phyloP scores from a whole-genome alignment of 306 rosid genomes.

The Cicer pinnatifidum region DNA sequence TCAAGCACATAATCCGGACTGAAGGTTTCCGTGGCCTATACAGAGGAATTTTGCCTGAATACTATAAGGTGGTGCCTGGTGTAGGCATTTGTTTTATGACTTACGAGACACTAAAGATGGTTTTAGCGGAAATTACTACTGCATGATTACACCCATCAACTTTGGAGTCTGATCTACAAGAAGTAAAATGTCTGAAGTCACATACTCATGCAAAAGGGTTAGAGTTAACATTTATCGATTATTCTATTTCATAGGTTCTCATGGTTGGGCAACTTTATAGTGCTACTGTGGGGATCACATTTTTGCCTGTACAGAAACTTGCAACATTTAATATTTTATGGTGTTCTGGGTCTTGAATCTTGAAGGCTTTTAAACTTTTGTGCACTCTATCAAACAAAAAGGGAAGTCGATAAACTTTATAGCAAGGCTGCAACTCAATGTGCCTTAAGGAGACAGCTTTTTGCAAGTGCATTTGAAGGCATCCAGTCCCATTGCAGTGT shows the following conservation, averaged over 20 bases:
- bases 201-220: slow-evolving; percentile 38
- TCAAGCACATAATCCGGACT: slow-evolving; percentile 72
- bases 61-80: slow-evolving; percentile 97
- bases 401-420: not conserved
- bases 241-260: slow-evolving; percentile 53
- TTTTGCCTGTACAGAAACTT: slow-evolving; percentile 59
- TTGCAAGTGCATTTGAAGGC: slow-evolving; percentile 14
- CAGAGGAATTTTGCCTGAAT: slow-evolving; percentile 94
- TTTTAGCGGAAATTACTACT: slow-evolving; percentile 62
- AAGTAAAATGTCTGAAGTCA: slow-evolving; percentile 26
- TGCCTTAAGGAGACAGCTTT: slow-evolving; percentile 25
- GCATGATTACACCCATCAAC: slow-evolving; percentile 42
- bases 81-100: slow-evolving; percentile 99
- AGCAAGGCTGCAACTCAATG: slow-evolving; percentile 40
- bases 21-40: slow-evolving; percentile 90
- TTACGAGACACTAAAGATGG: slow-evolving; percentile 80
- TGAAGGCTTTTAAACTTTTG: slow-evolving; percentile 13
- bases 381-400: not conserved
- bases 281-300: slow-evolving; percentile 52
- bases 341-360: slow-evolving; percentile 10
- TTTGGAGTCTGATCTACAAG: slow-evolving; percentile 28
- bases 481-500: not conserved
- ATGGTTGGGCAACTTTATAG: slow-evolving; percentile 48
- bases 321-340: slow-evolving; percentile 37
- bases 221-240: slow-evolving; percentile 39